phyloP scores from a whole-genome alignment of 441 rosid species.

The Erysimum cheiri region DNA sequence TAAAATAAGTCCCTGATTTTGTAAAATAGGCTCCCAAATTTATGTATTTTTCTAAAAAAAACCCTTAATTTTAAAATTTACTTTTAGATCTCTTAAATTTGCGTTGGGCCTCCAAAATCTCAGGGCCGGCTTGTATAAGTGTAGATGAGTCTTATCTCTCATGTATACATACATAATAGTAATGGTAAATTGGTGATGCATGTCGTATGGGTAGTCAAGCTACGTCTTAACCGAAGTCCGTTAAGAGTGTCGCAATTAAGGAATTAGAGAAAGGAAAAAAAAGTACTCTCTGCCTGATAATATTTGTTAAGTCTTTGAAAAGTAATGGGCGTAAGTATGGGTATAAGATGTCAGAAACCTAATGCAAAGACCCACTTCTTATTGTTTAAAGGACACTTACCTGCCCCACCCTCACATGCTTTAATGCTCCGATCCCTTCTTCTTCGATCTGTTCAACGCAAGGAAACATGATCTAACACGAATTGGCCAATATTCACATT shows the following conservation, averaged over 20 bases:
- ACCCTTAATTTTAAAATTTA: no score
- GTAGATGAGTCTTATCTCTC: constrained; percentile 19
- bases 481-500: constrained; percentile 28
- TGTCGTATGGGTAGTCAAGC: constrained; percentile 11
- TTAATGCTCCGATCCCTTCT: constrained; percentile 35
- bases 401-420: constrained; percentile 43
- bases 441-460: constrained; percentile 38
- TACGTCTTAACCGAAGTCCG: constrained; percentile 38
- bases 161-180: neutral
- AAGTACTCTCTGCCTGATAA: constrained; percentile 38
- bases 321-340: constrained; percentile 41
- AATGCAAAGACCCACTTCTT: constrained; percentile 45
- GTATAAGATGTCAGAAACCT: constrained; percentile 45
- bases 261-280: constrained; percentile 30
- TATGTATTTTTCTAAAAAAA: no score
- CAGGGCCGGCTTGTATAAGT: no score
- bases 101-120: no score
- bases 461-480: constrained; percentile 39
- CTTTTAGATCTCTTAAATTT: no score
- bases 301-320: constrained; percentile 29
- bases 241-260: constrained; percentile 37
- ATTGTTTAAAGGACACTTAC: constrained; percentile 43
- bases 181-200: constrained; percentile 7
- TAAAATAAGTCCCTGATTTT: no score
- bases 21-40: no score